These are phyloP conservation scores for Filobasidium floriforme DNA, from an alignment of 768 basidiomycete species.

Conservation along the genomic window DNA sequence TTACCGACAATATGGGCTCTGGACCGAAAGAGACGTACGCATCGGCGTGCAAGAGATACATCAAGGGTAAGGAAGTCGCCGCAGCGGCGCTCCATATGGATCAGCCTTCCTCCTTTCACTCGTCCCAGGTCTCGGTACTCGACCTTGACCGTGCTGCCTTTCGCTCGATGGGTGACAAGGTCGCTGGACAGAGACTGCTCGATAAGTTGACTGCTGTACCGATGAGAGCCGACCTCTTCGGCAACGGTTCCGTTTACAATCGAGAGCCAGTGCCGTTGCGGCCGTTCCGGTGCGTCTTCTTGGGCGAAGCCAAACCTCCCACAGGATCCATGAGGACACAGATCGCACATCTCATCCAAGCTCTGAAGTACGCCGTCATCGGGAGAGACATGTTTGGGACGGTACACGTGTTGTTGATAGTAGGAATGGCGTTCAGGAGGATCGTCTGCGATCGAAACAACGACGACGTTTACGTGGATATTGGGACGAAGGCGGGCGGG, in stretches of 20 bases:
- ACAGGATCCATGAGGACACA: background rate
- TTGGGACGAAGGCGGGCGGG: background rate
- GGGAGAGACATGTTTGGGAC: background rate
- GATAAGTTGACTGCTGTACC: background rate
- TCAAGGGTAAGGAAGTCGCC: background rate
- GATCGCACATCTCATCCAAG: background rate
- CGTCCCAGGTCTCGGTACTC: background rate
- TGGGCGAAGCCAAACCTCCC: background rate
- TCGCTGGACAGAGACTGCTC: background rate
- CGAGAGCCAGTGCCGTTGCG: background rate
- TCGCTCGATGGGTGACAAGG: background rate
- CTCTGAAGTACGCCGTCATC: background rate
- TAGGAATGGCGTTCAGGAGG: slow-evolving; percentile 2
- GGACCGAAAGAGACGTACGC: background rate
- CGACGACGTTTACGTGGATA: slow-evolving; percentile 2
- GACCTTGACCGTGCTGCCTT: background rate
- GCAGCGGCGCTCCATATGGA: background rate
- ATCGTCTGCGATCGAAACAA: background rate
- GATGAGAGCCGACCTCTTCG: background rate
- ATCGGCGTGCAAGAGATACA: background rate
- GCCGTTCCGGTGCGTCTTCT: background rate
- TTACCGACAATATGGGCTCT: background rate
- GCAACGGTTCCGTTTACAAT: background rate
- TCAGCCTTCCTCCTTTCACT: background rate
- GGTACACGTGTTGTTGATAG: background rate